Evolutionary conservation across 345 rosid genomes (phyloP).

Genomic region (Cochlearia excelsa): DNA sequence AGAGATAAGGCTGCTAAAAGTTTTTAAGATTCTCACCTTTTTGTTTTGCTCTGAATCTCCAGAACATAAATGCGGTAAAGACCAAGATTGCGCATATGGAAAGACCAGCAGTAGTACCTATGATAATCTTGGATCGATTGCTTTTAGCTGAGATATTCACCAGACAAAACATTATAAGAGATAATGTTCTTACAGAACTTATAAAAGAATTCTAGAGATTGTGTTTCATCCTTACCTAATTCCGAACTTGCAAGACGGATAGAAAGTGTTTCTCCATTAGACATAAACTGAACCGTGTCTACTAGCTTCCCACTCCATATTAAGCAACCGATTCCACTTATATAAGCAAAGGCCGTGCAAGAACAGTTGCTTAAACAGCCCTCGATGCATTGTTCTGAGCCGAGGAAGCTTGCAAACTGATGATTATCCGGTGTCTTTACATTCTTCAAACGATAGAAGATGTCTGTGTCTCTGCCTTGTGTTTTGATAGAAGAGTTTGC

Average conservation of each 20-base stretch:
- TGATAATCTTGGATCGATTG: constrained; percentile 26
- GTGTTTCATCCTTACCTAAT: constrained; percentile 26
- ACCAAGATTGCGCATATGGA: constrained; percentile 15
- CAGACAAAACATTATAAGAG: constrained; percentile 14
- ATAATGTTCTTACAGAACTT: neutral
- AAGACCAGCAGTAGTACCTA: constrained; percentile 23
- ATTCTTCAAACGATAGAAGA: constrained; percentile 22
- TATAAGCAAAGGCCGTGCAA: constrained; percentile 30
- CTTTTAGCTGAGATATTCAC: constrained; percentile 31
- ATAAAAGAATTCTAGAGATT: constrained; percentile 9
- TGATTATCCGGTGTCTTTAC: constrained; percentile 36
- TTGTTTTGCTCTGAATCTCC: constrained; percentile 25
- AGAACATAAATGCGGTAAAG: constrained; percentile 19
- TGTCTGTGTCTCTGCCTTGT: constrained; percentile 18
- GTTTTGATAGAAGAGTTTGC: constrained; percentile 22
- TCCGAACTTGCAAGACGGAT: constrained; percentile 36
- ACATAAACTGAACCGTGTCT: constrained; percentile 25
- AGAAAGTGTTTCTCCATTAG: constrained; percentile 27
- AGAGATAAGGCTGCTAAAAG: neutral
- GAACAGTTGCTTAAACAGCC: constrained; percentile 37
- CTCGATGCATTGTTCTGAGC: constrained; percentile 19
- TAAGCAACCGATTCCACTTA: constrained; percentile 33
- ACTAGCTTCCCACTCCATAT: constrained; percentile 32
- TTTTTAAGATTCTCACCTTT: constrained; percentile 25
- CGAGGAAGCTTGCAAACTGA: constrained; percentile 28